phyloP scores from a whole-genome alignment of 2,329 filamentous ascomycete genomes.

The Sclerotinia borealis region DNA sequence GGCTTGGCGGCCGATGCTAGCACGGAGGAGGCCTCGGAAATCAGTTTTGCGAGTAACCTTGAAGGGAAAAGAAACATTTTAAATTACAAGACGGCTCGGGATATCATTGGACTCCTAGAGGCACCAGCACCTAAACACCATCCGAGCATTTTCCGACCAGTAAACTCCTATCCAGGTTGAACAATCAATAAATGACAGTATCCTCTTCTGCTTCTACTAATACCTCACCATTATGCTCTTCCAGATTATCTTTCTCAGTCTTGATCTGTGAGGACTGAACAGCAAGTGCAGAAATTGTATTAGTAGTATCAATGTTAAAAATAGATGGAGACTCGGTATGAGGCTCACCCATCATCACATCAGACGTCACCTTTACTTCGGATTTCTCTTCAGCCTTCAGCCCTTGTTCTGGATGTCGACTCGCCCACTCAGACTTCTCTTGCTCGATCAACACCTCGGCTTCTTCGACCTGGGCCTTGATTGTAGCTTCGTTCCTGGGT shows the following conservation, averaged over 20 bases:
- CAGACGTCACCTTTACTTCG: conserved; percentile 26
- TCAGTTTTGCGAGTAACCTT: conserved; percentile 24
- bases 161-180: not conserved
- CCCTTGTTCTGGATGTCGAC: conserved; percentile 36
- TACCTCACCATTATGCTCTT: conserved; percentile 70
- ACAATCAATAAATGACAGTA: conserved; percentile 74
- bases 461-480: conserved; percentile 64
- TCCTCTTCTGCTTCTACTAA: conserved; percentile 83
- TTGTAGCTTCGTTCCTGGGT: conserved; percentile 59
- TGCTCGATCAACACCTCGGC: conserved; percentile 56
- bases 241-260: conserved; percentile 40
- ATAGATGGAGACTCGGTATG: conserved; percentile 36
- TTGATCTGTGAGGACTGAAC: conserved; percentile 25
- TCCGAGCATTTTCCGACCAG: not conserved
- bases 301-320: conserved; percentile 35
- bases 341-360: conserved; percentile 42
- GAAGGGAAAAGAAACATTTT: conserved; percentile 3
- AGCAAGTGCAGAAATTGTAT: conserved; percentile 30
- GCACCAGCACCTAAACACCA: not conserved
- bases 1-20: conserved; percentile 28
- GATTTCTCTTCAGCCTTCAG: conserved; percentile 23
- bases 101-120: conserved; percentile 10
- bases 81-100: conserved; percentile 9
- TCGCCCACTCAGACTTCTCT: conserved; percentile 59
- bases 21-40: not conserved